Percentiles rank a stretch among this genome's conserved stretches.
These are phyloP conservation scores for Durotheca rogersii DNA, from an alignment of 495 filamentous ascomycete genomes.

Conservation along the genomic window DNA sequence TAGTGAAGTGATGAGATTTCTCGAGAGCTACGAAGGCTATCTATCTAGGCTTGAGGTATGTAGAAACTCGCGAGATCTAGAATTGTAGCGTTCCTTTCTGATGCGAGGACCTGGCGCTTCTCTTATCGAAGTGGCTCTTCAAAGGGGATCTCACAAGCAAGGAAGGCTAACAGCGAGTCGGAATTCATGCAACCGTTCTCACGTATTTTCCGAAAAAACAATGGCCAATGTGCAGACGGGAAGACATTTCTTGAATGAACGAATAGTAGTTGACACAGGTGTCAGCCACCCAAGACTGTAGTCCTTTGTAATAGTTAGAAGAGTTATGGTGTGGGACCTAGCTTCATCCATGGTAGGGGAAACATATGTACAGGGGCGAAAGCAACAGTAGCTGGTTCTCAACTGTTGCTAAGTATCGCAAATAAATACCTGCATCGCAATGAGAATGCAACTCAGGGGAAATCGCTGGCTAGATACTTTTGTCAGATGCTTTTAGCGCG, in stretches of 20 bases:
- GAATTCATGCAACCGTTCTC: conserved; percentile 24
- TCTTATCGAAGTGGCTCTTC: conserved; percentile 23
- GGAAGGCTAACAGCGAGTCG: conserved; percentile 11
- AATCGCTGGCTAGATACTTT: too few relatives aligned
- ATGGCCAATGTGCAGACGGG: conserved; percentile 15
- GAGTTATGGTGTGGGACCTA: conserved; percentile 14
- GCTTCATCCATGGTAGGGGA: conserved; percentile 12
- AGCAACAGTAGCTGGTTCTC: background rate
- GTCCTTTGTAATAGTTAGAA: conserved; percentile 10
- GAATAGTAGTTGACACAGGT: conserved; percentile 25
- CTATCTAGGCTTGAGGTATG: conserved; percentile 1
- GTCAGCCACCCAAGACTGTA: conserved; percentile 16
- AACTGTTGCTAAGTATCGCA: too few relatives aligned
- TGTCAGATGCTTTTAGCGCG: too few relatives aligned
- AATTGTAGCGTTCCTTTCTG: conserved; percentile 31
- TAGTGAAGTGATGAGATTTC: conserved; percentile 14
- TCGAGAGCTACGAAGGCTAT: conserved; percentile 5
- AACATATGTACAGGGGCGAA: background rate
- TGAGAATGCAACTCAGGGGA: too few relatives aligned
- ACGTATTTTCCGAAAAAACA: conserved; percentile 8
- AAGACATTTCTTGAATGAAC: conserved; percentile 9
- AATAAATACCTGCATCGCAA: too few relatives aligned
- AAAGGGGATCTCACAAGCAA: conserved; percentile 9
- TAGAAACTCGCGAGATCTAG: conserved; percentile 14
- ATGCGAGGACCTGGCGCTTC: conserved; percentile 17